Percentiles rank a stretch among this genome's conserved stretches.
These are phyloP conservation scores for Tetradesmus obliquus DNA, from an alignment of 139 green algal species.

Conservation along the genomic window DNA sequence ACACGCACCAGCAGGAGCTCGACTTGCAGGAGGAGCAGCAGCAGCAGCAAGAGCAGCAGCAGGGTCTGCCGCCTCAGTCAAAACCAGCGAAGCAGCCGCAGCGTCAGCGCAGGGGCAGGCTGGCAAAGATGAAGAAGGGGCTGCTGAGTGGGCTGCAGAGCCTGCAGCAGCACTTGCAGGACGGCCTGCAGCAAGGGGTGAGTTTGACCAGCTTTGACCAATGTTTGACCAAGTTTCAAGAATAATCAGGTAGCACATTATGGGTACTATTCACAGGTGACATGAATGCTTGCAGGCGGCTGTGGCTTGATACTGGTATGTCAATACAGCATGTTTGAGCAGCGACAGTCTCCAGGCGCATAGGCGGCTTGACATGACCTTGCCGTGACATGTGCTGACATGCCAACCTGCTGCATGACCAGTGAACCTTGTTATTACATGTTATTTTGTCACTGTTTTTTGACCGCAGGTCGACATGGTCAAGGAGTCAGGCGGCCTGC, in stretches of 20 bases:
- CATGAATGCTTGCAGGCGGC: no score
- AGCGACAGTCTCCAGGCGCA: no score
- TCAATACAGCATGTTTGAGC: no score
- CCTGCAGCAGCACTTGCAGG: conserved; percentile 19
- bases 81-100: conserved; percentile 1
- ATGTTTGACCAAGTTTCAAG: no score
- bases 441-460: background rate
- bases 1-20: background rate
- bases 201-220: background rate
- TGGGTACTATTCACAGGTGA: no score
- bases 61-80: background rate
- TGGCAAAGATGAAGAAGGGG: background rate
- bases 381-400: no score
- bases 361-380: no score
- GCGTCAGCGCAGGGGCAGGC: background rate
- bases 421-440: background rate
- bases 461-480: background rate
- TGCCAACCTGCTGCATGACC: background rate
- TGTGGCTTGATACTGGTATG: no score
- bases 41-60: conserved; percentile 13
- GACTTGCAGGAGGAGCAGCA: background rate
- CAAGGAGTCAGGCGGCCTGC: no score
- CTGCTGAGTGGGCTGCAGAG: background rate
- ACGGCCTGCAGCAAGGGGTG: conserved; percentile 29
- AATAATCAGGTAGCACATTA: no score